These are phyloP conservation scores for Starmerella asiatica DNA, from an alignment of 805 yeast genomes.

Conservation along the genomic window DNA sequence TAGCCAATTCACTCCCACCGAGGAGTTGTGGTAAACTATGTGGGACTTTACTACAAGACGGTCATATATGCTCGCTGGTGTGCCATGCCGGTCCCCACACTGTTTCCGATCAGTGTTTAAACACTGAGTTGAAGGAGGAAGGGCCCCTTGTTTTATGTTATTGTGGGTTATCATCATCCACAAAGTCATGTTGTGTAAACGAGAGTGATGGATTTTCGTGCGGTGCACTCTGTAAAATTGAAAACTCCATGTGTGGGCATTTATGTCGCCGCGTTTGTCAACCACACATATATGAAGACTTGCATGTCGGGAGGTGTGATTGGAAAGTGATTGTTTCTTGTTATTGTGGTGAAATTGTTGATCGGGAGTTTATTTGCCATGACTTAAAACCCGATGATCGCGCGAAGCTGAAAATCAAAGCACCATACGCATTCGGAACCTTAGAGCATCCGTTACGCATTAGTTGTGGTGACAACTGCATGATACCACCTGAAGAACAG, in stretches of 20 bases:
- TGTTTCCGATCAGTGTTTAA: too few relatives aligned
- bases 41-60: conserved; percentile 18
- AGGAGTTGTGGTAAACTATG: conserved; percentile 23
- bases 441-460: too few relatives aligned
- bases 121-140: conserved; percentile 14
- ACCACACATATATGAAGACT: conserved; percentile 3
- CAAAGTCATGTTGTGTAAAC: conserved; percentile 12
- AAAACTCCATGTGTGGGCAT: conserved; percentile 14
- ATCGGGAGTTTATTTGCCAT: too few relatives aligned
- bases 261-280: conserved; percentile 17
- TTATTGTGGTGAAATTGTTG: too few relatives aligned
- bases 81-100: conserved; percentile 23
- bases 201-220: conserved; percentile 17
- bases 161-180: conserved; percentile 14
- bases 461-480: too few relatives aligned
- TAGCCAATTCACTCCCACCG: conserved; percentile 10
- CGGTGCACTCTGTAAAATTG: conserved; percentile 6
- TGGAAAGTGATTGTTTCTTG: too few relatives aligned
- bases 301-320: too few relatives aligned
- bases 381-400: too few relatives aligned
- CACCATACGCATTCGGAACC: too few relatives aligned
- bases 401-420: too few relatives aligned
- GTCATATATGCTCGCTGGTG: conserved; percentile 21
- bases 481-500: too few relatives aligned
- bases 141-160: conserved; percentile 19